phyloP scores from a whole-genome alignment of 495 filamentous ascomycete genomes.

The Cenococcum geophilum region DNA sequence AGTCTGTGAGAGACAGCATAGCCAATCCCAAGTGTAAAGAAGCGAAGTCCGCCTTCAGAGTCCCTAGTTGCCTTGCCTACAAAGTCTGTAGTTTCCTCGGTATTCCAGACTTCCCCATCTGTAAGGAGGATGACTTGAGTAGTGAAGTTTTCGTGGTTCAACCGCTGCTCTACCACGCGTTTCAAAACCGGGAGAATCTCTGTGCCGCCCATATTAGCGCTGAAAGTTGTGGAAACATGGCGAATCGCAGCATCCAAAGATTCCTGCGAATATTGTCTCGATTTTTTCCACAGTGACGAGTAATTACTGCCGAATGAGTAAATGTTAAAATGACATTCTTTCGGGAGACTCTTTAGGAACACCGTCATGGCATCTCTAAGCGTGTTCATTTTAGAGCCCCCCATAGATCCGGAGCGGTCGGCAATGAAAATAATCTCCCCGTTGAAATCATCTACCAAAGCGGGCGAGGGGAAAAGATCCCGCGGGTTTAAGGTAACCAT shows the following conservation, averaged over 20 bases:
- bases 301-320: conserved; percentile 11
- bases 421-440: conserved; percentile 36
- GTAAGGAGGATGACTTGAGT: conserved; percentile 29
- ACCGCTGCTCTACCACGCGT: conserved; percentile 1
- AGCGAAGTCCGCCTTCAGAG: conserved; percentile 14
- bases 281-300: conserved; percentile 8
- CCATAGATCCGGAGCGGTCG: conserved; percentile 32
- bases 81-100: conserved; percentile 11
- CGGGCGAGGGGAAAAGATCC: conserved; percentile 3
- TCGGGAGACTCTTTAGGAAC: conserved; percentile 8
- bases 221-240: conserved; percentile 2
- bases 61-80: conserved; percentile 4
- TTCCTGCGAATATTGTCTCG: neutral
- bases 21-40: conserved; percentile 34
- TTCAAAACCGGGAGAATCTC: conserved; percentile 5
- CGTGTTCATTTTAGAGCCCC: conserved; percentile 15
- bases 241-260: neutral
- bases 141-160: neutral
- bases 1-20: conserved; percentile 30
- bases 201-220: conserved; percentile 15
- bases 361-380: conserved; percentile 11
- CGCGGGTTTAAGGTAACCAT: conserved; percentile 10
- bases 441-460: neutral
- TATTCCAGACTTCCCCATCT: conserved; percentile 31
- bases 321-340: conserved; percentile 6